A percentile compares a stretch with the other conserved stretches of the same genome.
phyloP scores from a whole-genome alignment of 176 grass and related monocot genomes.

The bread wheat (Triticum aestivum) region IWGSC_CS_RefSeq_v2.1 NC_057808.1:488205301-488205800 shows the following conservation, averaged over 20 bases:
- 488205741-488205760: no score
- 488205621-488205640: not conserved
- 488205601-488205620: not conserved
- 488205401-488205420: not conserved
- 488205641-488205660: not conserved
- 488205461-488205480: no score
- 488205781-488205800: no score
- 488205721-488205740: no score
- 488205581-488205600: not conserved
- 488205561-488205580: not conserved
- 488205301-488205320: not conserved
- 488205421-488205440: no score
- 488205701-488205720: no score
- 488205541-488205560: no score
- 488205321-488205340: not conserved
- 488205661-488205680: not conserved
- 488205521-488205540: not conserved
- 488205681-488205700: not conserved
- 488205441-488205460: no score
- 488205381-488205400: not conserved
- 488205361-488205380: no score
- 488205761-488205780: no score
- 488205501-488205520: not conserved
- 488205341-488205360: no score
- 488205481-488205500: no score